Percentiles rank a stretch among this genome's conserved stretches.
Conservation (phyloP, 768 basidiomycete species). For the Leucocoprinus birnbaumii region DNA sequence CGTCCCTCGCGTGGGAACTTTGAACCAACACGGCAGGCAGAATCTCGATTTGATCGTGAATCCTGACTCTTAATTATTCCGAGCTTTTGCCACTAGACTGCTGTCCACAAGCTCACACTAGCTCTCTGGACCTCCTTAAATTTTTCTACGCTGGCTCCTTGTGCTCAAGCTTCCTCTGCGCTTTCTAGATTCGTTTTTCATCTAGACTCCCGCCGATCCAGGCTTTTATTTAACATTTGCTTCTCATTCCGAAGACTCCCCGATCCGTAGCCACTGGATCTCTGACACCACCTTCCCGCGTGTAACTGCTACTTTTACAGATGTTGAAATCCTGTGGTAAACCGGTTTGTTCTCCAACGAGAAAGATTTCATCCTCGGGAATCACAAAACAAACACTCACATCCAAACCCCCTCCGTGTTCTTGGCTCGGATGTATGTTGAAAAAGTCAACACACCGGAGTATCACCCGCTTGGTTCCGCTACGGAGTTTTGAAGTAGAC, state of each 20-base stretch:
- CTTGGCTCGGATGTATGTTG: background rate
- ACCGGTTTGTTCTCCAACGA: background rate
- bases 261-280: constrained; percentile 20
- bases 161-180: background rate
- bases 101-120: background rate
- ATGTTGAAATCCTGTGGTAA: constrained; percentile 3
- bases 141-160: background rate
- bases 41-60: constrained; percentile 10
- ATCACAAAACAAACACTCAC: background rate
- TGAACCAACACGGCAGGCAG: constrained; percentile 14
- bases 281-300: constrained; percentile 13
- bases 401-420: background rate
- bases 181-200: constrained; percentile 12
- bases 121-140: background rate
- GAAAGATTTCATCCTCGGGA: background rate
- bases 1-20: constrained; percentile 37
- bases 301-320: background rate
- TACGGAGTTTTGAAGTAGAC: background rate
- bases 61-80: constrained; percentile 25
- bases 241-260: constrained; percentile 37
- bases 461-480: background rate
- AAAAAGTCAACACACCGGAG: background rate
- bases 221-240: constrained; percentile 6
- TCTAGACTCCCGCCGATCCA: constrained; percentile 25
- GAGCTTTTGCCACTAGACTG: constrained; percentile 29